Evolutionary conservation across 225 moss, liverwort and hornwort genomes (phyloP), one percentile per base, ranked within the genome.

Genomic region (Pseudisothecium myosuroides): DNA sequence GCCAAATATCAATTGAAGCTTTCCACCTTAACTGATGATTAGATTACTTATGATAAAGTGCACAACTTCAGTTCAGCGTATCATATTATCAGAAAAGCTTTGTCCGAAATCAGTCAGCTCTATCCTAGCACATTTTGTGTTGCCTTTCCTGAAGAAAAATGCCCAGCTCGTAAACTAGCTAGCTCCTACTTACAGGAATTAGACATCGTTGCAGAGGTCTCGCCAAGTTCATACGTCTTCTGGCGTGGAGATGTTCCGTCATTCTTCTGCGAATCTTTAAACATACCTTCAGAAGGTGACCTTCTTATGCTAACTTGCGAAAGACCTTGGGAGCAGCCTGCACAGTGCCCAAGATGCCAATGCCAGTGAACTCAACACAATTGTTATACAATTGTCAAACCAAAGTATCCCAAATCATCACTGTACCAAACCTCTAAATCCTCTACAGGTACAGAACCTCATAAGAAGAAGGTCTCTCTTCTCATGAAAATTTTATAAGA

Each of bases 281-380:
- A 12, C 36, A 67, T 54, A 31, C 47, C 81, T 76, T 43, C 81
- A 60, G 23, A 21, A 64, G 59, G 66, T 67, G 66, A 18, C 61
- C 50, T 92, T 87, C 59, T 91, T 87, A 94, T 32, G 90, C 88
- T 90, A 96, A 87, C 89, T 91, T 94, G 60, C 87, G 93, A 68
- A 96, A 96, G 36, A 97, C 64, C 93, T 97, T 97, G 66, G 87
- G 89, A 88, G 96, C 94, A 91, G 94, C 92, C 97, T 96, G 95
- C 63, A 85, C 75, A 77, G 75, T 71, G 49, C n/a, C 74, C 76
- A 85, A 71, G 16, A 85, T 74, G 80, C 80, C 88, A 84, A 80
- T 71, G 54, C 67, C 66, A 88, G 34, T 60, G 36, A 76, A 49
- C 39, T 83, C 41, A 74, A 88, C 32, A 54, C 50, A 74, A 32